Conservation (phyloP, 2,329 filamentous ascomycete species). For the Sclerotinia nivalis region DNA sequence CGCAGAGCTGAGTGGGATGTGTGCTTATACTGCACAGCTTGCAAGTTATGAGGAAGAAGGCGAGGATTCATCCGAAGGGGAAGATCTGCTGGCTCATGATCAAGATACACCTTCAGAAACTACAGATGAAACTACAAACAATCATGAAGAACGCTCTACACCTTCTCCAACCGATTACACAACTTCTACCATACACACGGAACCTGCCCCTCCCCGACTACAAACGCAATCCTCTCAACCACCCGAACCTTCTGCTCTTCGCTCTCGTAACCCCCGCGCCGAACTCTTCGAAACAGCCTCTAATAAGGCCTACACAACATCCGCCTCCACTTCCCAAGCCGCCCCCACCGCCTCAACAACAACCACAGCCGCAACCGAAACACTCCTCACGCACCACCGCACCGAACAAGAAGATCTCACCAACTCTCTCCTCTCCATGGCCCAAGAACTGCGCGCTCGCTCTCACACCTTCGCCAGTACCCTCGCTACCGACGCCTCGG, state of each 20-base stretch:
- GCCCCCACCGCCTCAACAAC: constrained; percentile 45
- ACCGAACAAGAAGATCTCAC: constrained; percentile 82
- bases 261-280: constrained; percentile 30
- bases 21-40: constrained; percentile 28
- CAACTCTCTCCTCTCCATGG: constrained; percentile 77
- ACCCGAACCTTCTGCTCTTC: constrained; percentile 32
- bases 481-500: constrained; percentile 70
- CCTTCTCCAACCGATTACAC: constrained; percentile 27
- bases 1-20: background rate
- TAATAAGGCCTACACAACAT: constrained; percentile 31
- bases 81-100: constrained; percentile 53
- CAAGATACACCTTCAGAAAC: constrained; percentile 53
- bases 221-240: constrained; percentile 15
- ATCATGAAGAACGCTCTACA: constrained; percentile 15
- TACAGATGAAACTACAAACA: constrained; percentile 28
- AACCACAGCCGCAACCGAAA: constrained; percentile 62
- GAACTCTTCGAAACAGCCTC: constrained; percentile 7
- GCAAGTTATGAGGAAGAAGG: constrained; percentile 32
- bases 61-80: constrained; percentile 49
- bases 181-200: constrained; percentile 13
- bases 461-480: constrained; percentile 70
- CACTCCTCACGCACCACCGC: constrained; percentile 73
- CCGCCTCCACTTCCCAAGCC: constrained; percentile 44
- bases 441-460: constrained; percentile 72
- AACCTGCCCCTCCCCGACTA: constrained; percentile 9